These are phyloP conservation scores for Oenanthe javanica DNA, from an alignment of 140 eudicot species.

Conservation along the genomic window DNA sequence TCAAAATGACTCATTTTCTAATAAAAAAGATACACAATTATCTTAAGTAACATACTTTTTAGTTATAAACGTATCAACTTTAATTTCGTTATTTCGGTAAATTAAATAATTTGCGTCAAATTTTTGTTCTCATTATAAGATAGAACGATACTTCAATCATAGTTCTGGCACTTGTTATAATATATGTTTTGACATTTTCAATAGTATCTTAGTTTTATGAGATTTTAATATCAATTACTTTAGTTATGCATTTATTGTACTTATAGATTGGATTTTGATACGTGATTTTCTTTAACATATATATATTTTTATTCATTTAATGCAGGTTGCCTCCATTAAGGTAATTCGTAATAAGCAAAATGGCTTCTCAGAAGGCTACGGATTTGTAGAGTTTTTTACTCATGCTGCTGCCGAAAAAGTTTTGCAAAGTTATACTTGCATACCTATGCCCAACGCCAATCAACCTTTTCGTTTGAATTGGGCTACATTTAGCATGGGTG, in stretches of 20 bases:
- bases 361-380: conserved; percentile 60
- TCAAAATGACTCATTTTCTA: no score
- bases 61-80: no score
- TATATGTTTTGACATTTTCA: neutral
- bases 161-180: neutral
- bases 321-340: conserved; percentile 51
- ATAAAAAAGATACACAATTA: no score
- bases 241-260: neutral
- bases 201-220: neutral
- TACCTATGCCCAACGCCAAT: conserved; percentile 50
- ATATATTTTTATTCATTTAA: neutral
- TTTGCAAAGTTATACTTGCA: conserved; percentile 40
- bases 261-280: neutral
- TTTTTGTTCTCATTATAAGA: no score
- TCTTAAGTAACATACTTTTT: no score
- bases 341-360: conserved; percentile 66
- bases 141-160: no score
- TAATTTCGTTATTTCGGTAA: no score
- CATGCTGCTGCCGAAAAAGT: conserved; percentile 60
- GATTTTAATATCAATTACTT: neutral
- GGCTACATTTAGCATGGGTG: conserved; percentile 76
- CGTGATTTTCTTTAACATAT: neutral
- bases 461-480: conserved; percentile 62
- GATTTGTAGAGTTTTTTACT: conserved; percentile 53
- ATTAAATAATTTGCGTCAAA: no score